phyloP scores from a whole-genome alignment of 768 basidiomycete genomes.

The Suillus ampliporus region DNA sequence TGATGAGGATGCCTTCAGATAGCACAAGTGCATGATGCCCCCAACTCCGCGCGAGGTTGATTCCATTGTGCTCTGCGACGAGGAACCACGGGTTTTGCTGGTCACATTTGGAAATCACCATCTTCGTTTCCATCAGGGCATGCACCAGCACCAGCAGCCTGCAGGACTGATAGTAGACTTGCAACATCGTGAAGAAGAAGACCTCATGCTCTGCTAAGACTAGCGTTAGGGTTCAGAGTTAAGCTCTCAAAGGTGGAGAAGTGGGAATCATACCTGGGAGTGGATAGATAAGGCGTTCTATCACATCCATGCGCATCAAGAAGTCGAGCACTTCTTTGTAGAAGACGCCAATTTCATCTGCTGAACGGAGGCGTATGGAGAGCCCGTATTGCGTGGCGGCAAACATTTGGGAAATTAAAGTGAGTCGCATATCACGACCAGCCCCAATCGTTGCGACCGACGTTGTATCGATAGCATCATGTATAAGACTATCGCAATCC shows the following conservation, averaged over 20 bases:
- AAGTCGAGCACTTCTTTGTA: constrained; percentile 40
- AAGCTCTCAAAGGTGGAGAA: constrained; percentile 11
- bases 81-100: constrained; percentile 37
- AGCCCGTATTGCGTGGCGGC: constrained; percentile 38
- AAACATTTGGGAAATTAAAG: constrained; percentile 42
- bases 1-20: constrained; percentile 44
- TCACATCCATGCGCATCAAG: constrained; percentile 40
- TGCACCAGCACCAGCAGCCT: constrained; percentile 45
- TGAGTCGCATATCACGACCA: constrained; percentile 44
- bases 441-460: constrained; percentile 25
- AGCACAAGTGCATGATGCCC: constrained; percentile 44
- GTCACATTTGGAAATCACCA: constrained; percentile 24
- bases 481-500: constrained; percentile 34
- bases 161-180: constrained; percentile 47
- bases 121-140: constrained; percentile 35
- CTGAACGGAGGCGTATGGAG: constrained; percentile 34
- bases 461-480: constrained; percentile 37
- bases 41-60: constrained; percentile 40
- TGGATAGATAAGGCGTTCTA: constrained; percentile 44
- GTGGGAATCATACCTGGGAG: constrained; percentile 38
- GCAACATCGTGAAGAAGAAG: constrained; percentile 48
- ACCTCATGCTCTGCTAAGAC: constrained; percentile 49
- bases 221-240: constrained; percentile 34
- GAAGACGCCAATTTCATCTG: constrained; percentile 36
- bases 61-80: constrained; percentile 37